These are phyloP conservation scores for Vitis labrusca DNA, from an alignment of 164 flowering plant species.

Conservation along the genomic window DNA sequence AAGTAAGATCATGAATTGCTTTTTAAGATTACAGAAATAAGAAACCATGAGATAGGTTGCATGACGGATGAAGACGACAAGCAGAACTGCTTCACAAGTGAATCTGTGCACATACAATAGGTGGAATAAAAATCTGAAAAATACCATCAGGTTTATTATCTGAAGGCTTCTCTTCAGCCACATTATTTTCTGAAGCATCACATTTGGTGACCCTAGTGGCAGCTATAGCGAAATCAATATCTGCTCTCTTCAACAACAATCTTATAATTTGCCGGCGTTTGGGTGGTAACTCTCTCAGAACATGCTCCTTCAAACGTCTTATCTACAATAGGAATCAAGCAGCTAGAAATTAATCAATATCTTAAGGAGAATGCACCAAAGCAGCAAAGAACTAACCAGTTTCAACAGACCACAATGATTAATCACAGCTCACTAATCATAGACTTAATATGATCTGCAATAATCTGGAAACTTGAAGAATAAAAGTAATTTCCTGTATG, in stretches of 20 bases:
- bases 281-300: conserved; percentile 80
- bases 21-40: not conserved
- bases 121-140: not conserved
- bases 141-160: conserved; percentile 38
- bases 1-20: not conserved
- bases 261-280: conserved; percentile 83
- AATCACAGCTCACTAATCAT: too few species aligned
- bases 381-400: not conserved
- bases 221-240: conserved; percentile 54
- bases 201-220: conserved; percentile 19
- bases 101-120: not conserved
- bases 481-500: too few species aligned
- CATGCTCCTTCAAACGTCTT: conserved; percentile 90
- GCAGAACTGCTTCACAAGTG: not conserved
- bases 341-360: not conserved
- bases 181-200: conserved; percentile 29
- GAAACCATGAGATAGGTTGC: not conserved
- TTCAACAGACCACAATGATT: not conserved
- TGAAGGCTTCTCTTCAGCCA: conserved; percentile 21
- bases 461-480: too few species aligned
- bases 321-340: conserved; percentile 42
- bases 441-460: too few species aligned
- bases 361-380: not conserved
- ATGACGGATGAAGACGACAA: not conserved
- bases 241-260: conserved; percentile 56